phyloP scores from a whole-genome alignment of 2,329 filamentous ascomycete genomes.

The Colletotrichum costaricense region DNA sequence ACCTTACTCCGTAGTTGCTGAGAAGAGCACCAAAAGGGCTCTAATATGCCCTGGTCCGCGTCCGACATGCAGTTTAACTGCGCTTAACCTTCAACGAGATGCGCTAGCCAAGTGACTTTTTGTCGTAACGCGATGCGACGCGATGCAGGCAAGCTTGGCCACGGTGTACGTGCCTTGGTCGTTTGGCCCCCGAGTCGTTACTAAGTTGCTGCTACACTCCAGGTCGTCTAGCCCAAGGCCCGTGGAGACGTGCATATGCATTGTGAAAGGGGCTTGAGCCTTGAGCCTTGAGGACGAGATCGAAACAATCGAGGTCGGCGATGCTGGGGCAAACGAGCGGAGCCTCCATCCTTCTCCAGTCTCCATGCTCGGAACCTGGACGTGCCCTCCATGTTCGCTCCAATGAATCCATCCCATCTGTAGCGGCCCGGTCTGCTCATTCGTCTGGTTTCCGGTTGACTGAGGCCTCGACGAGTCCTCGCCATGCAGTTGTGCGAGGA shows the following conservation, averaged over 20 bases:
- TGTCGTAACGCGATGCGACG: not conserved
- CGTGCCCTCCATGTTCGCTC: not conserved
- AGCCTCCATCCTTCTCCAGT: slow-evolving; percentile 3
- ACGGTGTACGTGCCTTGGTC: not conserved
- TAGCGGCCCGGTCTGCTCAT: not conserved
- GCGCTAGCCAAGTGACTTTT: slow-evolving; percentile 5
- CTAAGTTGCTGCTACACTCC: slow-evolving; percentile 6
- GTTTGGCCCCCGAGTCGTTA: not conserved
- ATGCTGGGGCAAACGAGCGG: slow-evolving; percentile 7
- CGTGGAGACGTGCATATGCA: slow-evolving; percentile 31
- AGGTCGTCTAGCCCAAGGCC: slow-evolving; percentile 19
- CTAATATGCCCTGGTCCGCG: not conserved
- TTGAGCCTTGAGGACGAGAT: slow-evolving; percentile 7
- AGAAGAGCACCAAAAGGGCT: not conserved
- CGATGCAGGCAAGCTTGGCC: not conserved
- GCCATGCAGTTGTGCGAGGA: slow-evolving; percentile 8
- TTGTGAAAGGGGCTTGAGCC: slow-evolving; percentile 25
- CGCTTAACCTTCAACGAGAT: slow-evolving; percentile 1
- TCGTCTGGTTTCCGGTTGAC: slow-evolving; percentile 4
- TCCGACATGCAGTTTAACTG: slow-evolving; percentile 1
- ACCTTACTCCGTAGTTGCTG: not conserved
- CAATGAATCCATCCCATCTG: slow-evolving; percentile 12
- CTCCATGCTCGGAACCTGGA: too few relatives aligned
- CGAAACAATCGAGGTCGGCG: slow-evolving; percentile 26
- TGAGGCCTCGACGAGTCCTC: not conserved